A percentile compares a stretch with the other conserved stretches of the same genome.
These are phyloP conservation scores for Carpinus fangiana DNA, from an alignment of 306 rosid species.

Conservation along the genomic window DNA sequence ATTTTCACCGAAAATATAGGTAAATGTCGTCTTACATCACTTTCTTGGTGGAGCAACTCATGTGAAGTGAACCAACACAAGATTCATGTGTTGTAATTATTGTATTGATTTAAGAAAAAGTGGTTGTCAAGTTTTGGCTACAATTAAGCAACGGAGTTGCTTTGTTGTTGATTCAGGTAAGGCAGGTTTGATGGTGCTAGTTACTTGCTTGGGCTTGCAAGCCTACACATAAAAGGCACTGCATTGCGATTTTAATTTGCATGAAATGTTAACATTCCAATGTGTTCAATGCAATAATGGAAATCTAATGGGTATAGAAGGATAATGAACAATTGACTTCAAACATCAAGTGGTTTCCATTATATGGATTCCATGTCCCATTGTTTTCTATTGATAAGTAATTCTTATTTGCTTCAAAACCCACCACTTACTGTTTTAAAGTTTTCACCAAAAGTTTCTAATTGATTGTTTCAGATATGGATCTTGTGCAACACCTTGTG, in stretches of 20 bases:
- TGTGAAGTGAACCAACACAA: neutral
- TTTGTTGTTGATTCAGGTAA: neutral
- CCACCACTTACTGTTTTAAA: neutral
- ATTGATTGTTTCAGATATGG: conserved; percentile 57
- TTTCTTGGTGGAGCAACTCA: neutral
- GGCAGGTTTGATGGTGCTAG: neutral
- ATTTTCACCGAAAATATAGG: too few relatives aligned
- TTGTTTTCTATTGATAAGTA: neutral
- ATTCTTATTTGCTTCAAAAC: neutral
- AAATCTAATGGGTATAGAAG: neutral
- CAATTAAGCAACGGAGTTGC: neutral
- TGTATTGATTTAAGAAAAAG: neutral
- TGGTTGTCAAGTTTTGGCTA: neutral
- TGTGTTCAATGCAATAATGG: neutral
- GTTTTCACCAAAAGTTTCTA: conserved; percentile 7
- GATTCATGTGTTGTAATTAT: neutral
- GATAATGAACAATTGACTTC: too few relatives aligned
- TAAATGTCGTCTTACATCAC: too few relatives aligned
- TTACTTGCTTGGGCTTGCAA: neutral
- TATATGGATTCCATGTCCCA: neutral
- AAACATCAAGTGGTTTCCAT: neutral
- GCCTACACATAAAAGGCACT: neutral
- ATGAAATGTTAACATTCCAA: neutral
- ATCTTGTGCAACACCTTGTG: conserved; percentile 57
- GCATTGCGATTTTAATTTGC: neutral